Base-by-base conservation (phyloP, 1,139 yeast genomes). In the Dujonia santamariae region DNA sequence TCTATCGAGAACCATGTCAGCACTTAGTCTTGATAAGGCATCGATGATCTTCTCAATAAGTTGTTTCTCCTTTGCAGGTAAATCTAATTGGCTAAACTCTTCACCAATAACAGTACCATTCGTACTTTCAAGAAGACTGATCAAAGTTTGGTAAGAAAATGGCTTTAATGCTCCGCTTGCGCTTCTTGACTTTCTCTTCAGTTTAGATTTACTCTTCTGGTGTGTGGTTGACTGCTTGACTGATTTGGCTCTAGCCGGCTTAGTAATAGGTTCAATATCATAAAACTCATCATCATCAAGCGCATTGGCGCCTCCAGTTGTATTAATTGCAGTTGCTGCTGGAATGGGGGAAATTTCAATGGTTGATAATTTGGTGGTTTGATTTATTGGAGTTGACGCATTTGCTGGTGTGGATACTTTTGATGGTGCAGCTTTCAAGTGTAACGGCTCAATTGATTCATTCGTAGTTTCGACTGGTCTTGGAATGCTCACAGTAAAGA, bases 1-100 rank as follows among this genome's bases (percentile, higher is more conserved):
- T 28, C 85, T 85, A 56, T 90, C 96, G 36, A 85, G 58, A 36
- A 86, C 82, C 85, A 90, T 88, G 53, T 88, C 96, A 38, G 90
- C 85, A 3, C 95, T 86, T 41, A 90, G 71, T 47, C 94, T 70
- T 16, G 94, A 82, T 38, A 90, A 65, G 2, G 95, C 82, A 50
- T 87, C 95, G 4, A 90, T 85, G 31, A 90, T 78, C 56, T 86
- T 81, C 53, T 88, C 96, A 34, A 90, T 69, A 35, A 88, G 66
- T 45, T 78, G 83, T 45, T 85, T 84, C 53, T 88, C 96, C 42
- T 81, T 81, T 0, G 74, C 61, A 3, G 94, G 90, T 41, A 88
- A 68, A 32, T 85, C 85, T 41, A 88, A 61, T 38, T 77, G 78
- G 32, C 80, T 78, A 51, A 88, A 84, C 46, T 85, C 94, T 47